Evolutionary conservation across 495 filamentous ascomycete genomes (phyloP), one percentile per base, ranked within the genome.

Genomic region (Hyphodiscus hymeniophilus): DNA sequence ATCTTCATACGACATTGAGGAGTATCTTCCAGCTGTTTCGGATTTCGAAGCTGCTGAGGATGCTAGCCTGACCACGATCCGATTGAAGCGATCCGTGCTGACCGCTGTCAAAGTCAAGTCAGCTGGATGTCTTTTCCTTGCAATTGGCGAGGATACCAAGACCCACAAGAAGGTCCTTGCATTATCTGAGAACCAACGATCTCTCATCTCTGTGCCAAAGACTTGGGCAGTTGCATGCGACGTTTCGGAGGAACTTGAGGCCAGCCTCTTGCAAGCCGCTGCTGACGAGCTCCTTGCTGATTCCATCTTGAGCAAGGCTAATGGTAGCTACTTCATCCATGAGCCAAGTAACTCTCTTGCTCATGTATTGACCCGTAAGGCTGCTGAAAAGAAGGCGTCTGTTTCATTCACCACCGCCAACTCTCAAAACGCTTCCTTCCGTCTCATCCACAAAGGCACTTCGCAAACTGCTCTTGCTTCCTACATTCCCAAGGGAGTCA

Each of bases 291-390:
- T 49, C 4, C 33, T 42, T 22, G 26, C 36, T 13, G 22, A 11
- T 15, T 17, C 45, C 16, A 47, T 47, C 21, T 7, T 42, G 5
- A 16, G 42, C 42, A 32, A 45, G 30, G 42, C 40, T 42, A 28
- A 20, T 30, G 20, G 40, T 11, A 26, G 20, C 12, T 43, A 28
- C 21, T n/a, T 43, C 12, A 24, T 43, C 15, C 40, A 43, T 15
- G 40, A 43, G 40, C n/a, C 40, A 8, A 20, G 21, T 10, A 16
- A 20, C 12, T 3, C 26, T 12, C 40, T 43, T 28, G 40, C 40
- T 7, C 40, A 30, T 28, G 20, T 24, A 26, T 30, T 43, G 21
- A 21, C 5, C 22, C n/a, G n/a, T 6, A 21, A 12, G 12, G 40
- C 40, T 26, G 21, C 40, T 6, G 40, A 43, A 12, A 40, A 21